Conservation (phyloP, 148 eudicot genomes). For the Chenopodium quinoa region DNA sequence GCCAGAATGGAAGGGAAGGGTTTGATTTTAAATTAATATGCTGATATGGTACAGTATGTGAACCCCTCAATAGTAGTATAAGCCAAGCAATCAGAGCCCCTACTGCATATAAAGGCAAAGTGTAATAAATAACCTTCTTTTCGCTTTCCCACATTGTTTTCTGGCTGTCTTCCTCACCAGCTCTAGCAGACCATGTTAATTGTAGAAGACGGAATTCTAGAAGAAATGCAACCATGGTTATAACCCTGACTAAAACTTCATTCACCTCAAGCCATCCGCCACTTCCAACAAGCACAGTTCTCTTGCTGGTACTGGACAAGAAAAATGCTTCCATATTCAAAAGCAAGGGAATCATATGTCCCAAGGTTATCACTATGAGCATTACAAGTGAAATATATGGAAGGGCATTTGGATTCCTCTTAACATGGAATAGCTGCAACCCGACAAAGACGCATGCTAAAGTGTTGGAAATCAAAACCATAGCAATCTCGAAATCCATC, state of each 20-base stretch:
- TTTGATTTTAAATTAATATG: conserved; percentile 12
- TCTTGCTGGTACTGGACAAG: conserved; percentile 41
- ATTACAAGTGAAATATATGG: conserved; percentile 72
- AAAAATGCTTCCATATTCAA: conserved; percentile 85
- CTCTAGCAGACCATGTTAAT: conserved; percentile 70
- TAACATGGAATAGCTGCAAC: conserved; percentile 70
- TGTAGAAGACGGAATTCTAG: conserved; percentile 81
- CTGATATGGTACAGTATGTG: conserved; percentile 23
- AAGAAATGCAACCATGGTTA: conserved; percentile 89
- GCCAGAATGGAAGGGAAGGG: conserved; percentile 47
- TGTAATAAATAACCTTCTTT: conserved; percentile 57
- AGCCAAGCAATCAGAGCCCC: conserved; percentile 68
- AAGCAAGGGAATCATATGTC: conserved; percentile 72
- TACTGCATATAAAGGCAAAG: conserved; percentile 49
- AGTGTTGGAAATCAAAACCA: conserved; percentile 84
- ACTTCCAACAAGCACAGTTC: conserved; percentile 50
- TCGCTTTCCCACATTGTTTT: conserved; percentile 53
- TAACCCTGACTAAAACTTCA: conserved; percentile 80
- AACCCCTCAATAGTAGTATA: conserved; percentile 41
- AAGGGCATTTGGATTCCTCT: conserved; percentile 53
- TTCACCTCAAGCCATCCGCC: conserved; percentile 92
- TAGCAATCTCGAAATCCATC: conserved; percentile 82
- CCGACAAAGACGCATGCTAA: conserved; percentile 70
- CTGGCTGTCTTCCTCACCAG: conserved; percentile 37
- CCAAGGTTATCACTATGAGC: conserved; percentile 68